Base-by-base conservation (phyloP, 2,329 filamentous ascomycete species). In the Aspergillus proliferans region DNA sequence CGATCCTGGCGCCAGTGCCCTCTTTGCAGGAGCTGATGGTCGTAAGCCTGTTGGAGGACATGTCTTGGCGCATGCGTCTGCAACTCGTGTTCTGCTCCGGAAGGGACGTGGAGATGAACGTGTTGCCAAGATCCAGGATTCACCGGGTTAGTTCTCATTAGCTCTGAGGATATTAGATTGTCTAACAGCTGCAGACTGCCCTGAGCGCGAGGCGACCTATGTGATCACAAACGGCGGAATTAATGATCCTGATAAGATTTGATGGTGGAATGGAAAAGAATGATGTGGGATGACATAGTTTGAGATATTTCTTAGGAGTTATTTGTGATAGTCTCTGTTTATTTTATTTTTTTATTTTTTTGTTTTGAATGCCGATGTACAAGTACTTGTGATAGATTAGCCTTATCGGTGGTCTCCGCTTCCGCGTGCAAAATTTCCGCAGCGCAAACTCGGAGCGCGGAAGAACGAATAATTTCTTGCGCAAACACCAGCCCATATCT, bases 101-200 rank as follows among this genome's bases (percentile, higher is more conserved):
- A 87, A 87, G 59, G 84, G 84, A 43, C 76, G 84, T 53, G 83
- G 83, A 8, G 84, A 86, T 52, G 84, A 87, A 64, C 76, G 84
- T 50, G 84, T 86, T 43, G 84, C 84, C 2, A 86, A 86, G 68
- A 80, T 86, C 39, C 77, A 83, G 54, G 82, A 85, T 60, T 85
- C 81, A 30, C 82, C 82, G 50, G 82, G 82, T 85, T 63, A 49
- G 66, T 59, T 14, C 36, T 40, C 38, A 6, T 18, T 21, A 21
- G 15, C 18, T 12, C 18, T 6, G 18, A 19, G 10, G 8, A 3
- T 51, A 24, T 42, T 24, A n/a, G 49, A 43, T 51, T 58, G 9
- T 47, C 42, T 54, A 38, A 52, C 52, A n/a, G 15, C 19, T 47
- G 6, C 22, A 82, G 83, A 86, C 58, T 85, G 83, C 59, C 82